Percentiles rank a stretch among this genome's conserved stretches.
Conservation (phyloP, 116 monocot genomes). For the Dioscorea cayenensis region DNA sequence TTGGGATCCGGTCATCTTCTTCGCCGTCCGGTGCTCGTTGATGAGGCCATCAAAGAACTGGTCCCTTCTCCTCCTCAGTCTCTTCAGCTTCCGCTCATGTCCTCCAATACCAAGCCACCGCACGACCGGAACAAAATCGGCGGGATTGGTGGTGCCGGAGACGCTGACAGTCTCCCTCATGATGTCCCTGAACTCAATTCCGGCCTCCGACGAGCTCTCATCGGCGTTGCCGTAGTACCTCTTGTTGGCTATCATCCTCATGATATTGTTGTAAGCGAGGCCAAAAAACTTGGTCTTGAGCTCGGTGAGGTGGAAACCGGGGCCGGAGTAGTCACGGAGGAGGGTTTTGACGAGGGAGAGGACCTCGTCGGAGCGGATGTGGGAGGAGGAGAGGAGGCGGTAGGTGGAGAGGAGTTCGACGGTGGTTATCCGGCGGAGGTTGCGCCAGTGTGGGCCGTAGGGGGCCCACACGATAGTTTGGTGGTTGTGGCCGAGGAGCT, state of each 20-base stretch:
- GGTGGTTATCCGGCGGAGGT: background rate
- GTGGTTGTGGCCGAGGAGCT: background rate
- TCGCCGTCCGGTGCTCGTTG: background rate
- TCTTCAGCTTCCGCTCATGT: background rate
- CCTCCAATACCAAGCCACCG: background rate
- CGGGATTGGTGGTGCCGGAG: conserved; percentile 16
- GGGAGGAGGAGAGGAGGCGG: background rate
- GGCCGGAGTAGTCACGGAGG: background rate
- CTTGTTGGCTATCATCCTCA: conserved; percentile 14
- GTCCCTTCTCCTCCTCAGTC: background rate
- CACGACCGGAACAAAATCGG: conserved; percentile 26
- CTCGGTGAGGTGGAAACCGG: background rate
- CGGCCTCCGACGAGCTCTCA: background rate
- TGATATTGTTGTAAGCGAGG: conserved; percentile 1
- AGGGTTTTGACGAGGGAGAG: background rate
- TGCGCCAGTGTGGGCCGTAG: background rate
- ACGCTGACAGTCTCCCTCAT: conserved; percentile 23
- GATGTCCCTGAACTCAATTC: conserved; percentile 6
- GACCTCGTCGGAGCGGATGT: conserved; percentile 5
- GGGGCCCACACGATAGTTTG: background rate
- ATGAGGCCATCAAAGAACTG: conserved; percentile 4
- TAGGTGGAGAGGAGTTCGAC: background rate
- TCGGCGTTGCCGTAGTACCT: background rate
- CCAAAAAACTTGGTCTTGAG: background rate
- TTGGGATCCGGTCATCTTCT: background rate